Evolutionary conservation across 768 basidiomycete species (phyloP), one percentile per base, ranked within the genome.

Genomic region (Agrocybe chaxingu): DNA sequence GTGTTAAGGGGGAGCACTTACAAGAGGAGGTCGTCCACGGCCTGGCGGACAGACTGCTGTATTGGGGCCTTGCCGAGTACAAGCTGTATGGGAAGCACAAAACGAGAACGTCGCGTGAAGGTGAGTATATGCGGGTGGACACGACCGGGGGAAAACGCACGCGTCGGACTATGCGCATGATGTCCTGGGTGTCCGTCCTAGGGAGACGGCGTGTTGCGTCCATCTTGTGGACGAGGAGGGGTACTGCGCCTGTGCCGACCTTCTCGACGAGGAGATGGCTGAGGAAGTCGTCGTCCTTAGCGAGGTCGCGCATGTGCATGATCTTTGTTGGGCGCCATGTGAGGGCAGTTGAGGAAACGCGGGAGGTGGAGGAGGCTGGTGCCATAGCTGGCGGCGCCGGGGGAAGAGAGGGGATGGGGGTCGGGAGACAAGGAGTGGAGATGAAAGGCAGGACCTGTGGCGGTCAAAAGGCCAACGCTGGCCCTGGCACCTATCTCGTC

Each of bases 161-260:
- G 84, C 88, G 85, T 81, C 80, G 77, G 52, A 91, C 84, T 59
- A 84, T 82, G 55, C 73, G 66, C 66, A 92, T 75, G 59, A 93
- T 78, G 64, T 84, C 81, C 39, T 75, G 70, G 7, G 84, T 70
- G 57, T 85, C 76, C 46, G 87, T 84, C 74, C 87, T 90, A 51
- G 91, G 91, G 29, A 92, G 77, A 43, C 82, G 77, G 48, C 87
- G 78, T 53, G 81, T 78, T 19, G 85, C 73, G 66, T 92, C 89
- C 90, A 93, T 93, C 69, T 91, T 92, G 74, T 93, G 90, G 10
- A 93, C 91, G 50, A 85, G 79, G 47, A 93, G 77, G n/a, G 91
- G 90, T 7, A 86, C 85, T 7, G 66, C 67, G 31, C 87, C 87
- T 3, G 89, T 89, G 39, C 91, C 90, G 32, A 93, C 81, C 60